Evolutionary conservation across 2,329 filamentous ascomycete genomes (phyloP).

Genomic region (Aspergillus fijiensis): DNA sequence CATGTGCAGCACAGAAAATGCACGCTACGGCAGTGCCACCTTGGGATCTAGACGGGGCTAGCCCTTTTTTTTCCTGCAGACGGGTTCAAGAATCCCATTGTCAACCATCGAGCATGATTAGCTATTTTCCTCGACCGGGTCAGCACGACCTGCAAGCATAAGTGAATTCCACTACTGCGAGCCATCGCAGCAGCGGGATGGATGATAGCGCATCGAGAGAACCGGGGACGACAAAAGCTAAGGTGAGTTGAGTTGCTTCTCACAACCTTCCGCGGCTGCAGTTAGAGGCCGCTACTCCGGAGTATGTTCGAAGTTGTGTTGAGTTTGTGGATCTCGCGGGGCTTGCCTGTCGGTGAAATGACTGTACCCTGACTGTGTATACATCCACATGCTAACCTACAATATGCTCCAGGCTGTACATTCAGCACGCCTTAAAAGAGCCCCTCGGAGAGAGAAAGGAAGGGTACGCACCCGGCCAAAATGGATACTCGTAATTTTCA

Average conservation of each 20-base stretch:
- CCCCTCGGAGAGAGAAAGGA: background rate
- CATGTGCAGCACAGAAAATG: constrained; percentile 9
- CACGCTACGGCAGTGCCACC: constrained; percentile 6
- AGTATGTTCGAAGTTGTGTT: no score
- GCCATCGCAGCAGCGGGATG: no score
- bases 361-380: constrained; percentile 3
- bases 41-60: constrained; percentile 2
- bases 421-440: background rate
- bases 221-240: no score
- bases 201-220: no score
- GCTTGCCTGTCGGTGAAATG: background rate
- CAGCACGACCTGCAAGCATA: no score
- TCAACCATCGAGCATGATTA: background rate
- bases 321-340: no score
- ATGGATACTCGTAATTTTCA: background rate
- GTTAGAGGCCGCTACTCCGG: no score
- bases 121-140: no score
- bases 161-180: no score
- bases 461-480: background rate
- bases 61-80: background rate
- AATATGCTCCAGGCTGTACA: background rate
- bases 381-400: background rate
- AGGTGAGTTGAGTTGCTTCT: no score
- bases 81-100: constrained; percentile 4
- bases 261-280: no score